Base-by-base conservation (phyloP, 352 stramenopile genomes). In the Globisporangium heterothallicum region DNA sequence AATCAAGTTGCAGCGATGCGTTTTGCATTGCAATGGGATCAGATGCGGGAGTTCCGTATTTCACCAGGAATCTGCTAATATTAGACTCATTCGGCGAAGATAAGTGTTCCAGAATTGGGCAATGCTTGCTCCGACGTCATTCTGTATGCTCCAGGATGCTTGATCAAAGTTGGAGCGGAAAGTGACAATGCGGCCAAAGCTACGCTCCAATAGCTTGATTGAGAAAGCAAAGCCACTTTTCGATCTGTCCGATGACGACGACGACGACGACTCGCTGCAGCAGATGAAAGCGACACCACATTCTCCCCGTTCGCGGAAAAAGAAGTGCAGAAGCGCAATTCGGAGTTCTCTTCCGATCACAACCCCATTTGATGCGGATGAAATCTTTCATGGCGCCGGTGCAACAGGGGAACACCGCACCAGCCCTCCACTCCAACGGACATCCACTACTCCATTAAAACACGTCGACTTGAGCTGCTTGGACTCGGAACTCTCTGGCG, bases 191-290 rank as follows among this genome's bases (percentile, higher is more conserved):
- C 59, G 58, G n/a, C 44, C 43, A 36, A 53, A 53, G 24, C 63
- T 70, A 36, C 43, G 41, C 16, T 10, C 46, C 6, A 42, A 52
- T 24, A 74, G 66, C 42, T 32, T 59, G 25, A 65, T 79, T 22
- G 52, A 42, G 46, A 62, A 40, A 12, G 64, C 64, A 14, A 62
- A 61, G 34, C 66, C 69, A 42, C 50, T 76, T 13, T 79, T 76
- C 27, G 69, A 74, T 19, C 58, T 76, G 6, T 58, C 43, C 18
- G 58, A 64, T 30, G 58, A 44, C 16, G 41, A 29, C 6, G 34
- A 50, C 24, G 42, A 54, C n/a, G n/a, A n/a, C n/a, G n/a, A n/a
- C n/a, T n/a, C n/a, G 14, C 4, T 13, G 3, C 29, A 13, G 22
- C 43, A 18, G 40, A 10, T 16, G 16, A 57, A 21, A 27, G 5